A percentile compares a stretch with the other conserved stretches of the same genome.
Conservation (phyloP, 345 rosid genomes). For the Eucalyptus virginea region DNA sequence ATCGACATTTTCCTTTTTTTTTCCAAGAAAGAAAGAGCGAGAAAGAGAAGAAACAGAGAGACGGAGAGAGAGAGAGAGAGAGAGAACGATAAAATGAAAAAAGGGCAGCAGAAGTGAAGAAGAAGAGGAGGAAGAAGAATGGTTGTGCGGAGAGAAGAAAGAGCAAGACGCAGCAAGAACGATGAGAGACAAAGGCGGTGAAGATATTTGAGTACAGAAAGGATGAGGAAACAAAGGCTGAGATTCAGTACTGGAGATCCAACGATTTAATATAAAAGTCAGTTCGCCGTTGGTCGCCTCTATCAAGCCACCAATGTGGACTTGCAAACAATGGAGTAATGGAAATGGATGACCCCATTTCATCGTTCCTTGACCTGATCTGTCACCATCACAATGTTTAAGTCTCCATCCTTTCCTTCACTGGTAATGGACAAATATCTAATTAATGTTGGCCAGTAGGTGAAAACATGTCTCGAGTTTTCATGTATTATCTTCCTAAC, state of each 20-base stretch:
- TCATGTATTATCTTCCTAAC: not conserved
- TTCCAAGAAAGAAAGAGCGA: not conserved
- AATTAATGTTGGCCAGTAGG: not conserved
- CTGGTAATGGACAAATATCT: accelerated
- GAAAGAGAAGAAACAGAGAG: not conserved
- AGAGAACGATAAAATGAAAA: too few relatives aligned
- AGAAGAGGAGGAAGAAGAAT: too few relatives aligned
- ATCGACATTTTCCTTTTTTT: not conserved
- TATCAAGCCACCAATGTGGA: not conserved
- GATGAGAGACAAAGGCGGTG: not conserved
- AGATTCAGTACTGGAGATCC: not conserved
- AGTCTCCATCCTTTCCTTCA: not conserved
- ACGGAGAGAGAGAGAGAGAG: too few relatives aligned
- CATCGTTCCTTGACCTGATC: too few relatives aligned
- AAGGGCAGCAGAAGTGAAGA: too few relatives aligned
- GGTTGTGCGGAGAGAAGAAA: too few relatives aligned
- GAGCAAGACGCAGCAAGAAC: too few relatives aligned
- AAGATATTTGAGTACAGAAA: not conserved
- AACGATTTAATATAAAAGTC: not conserved
- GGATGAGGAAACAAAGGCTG: not conserved
- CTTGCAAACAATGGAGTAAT: not conserved
- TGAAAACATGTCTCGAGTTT: not conserved
- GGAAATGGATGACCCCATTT: too few relatives aligned
- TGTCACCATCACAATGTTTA: too few relatives aligned
- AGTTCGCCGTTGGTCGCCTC: not conserved